Evolutionary conservation across 768 basidiomycete species (phyloP), one percentile per base, ranked within the genome.

Genomic region (Amanita jacksonii): DNA sequence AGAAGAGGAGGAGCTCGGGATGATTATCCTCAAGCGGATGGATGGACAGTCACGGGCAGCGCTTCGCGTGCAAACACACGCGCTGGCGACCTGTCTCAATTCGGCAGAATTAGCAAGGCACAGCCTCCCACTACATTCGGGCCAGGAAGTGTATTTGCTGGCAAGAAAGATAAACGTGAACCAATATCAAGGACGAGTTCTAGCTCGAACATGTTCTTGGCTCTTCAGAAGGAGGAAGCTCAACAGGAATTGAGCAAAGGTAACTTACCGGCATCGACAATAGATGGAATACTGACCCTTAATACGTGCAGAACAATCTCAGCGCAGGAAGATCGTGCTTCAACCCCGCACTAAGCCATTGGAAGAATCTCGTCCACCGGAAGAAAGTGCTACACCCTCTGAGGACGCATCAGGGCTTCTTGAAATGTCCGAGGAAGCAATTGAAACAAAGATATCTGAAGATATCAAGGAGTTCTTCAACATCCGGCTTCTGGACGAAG

Each of bases 381-480:
- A 67, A 19, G 71, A 73, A 45, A 66, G 61, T 32, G 66, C 69
- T 34, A 72, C 72, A 3, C 79, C 76, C 31, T 68, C 69, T 13
- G 76, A 74, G 7, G 69, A 66, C 25, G 60, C 51, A 3, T 59
- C 53, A 13, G 62, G 54, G 9, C 59, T 55, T 6, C 53, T 62
- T 18, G 66, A 69, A 41, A 81, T 91, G 74, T 68, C 76, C 0
- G 81, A 80, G 52, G 76, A 64, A 1, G 77, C 79, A 13, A 85
- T 79, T 28, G 70, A 73, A 62, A 76, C 77, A 59, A 86, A 83
- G 70, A 82, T 94, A 53, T 71, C 68, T 10, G 82, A 90, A 53
- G 87, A 93, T 52, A 65, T 68, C 45, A 89, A 87, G 63, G 90
- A 97, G 68, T 85, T 90, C 68, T 91, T 83, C 62, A 76, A 70